Base-by-base conservation (phyloP, 306 rosid genomes). In the Neltuma alba region DNA sequence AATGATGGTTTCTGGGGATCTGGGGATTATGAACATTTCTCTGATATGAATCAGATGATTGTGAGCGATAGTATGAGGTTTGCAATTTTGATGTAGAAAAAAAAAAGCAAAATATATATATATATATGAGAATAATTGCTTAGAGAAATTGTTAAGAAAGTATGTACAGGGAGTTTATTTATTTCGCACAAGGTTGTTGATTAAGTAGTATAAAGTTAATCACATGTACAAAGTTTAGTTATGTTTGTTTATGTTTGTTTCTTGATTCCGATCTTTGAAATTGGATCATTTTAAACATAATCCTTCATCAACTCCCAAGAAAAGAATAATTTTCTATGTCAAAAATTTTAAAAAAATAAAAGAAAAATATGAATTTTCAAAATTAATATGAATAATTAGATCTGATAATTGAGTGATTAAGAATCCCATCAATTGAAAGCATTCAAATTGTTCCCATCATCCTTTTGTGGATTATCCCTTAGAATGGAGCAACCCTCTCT, bases 51-150 rank as follows among this genome's bases (percentile, higher is more conserved):
- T 81, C 95, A 66, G 45, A 65, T 65, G 70, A 87, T 91, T 90
- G 97, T 91, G 47, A 90, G 83, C 75, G 98, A 93, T 20, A 88
- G 98, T 83, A 88, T 91, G 93, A 85, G 98, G 66, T 93, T 90
- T 80, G 98, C 98, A 61, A 93, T 93, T 80, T 89, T 93, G 74
- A 90, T 93, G 95, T 93, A 84, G 81, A n/a, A n/a, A 3, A 72
- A 64, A 57, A 23, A 47, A 9, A 15, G 1, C 1, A 7, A 6
- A 9, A 6, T 7, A 6, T 1, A 1, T 23, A 57, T 1, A 14
- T 30, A 31, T 34, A 20, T 54, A n/a, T n/a, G 61, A n/a, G 61
- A 54, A 21, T n/a, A 54, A 54, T 54, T 54, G 7, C 1, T 10
- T 23, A 21, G 61, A n/a, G 30, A 54, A 54, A 54, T 54, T 21